phyloP scores from a whole-genome alignment of 495 filamentous ascomycete species.

The Viridothelium virens region DNA sequence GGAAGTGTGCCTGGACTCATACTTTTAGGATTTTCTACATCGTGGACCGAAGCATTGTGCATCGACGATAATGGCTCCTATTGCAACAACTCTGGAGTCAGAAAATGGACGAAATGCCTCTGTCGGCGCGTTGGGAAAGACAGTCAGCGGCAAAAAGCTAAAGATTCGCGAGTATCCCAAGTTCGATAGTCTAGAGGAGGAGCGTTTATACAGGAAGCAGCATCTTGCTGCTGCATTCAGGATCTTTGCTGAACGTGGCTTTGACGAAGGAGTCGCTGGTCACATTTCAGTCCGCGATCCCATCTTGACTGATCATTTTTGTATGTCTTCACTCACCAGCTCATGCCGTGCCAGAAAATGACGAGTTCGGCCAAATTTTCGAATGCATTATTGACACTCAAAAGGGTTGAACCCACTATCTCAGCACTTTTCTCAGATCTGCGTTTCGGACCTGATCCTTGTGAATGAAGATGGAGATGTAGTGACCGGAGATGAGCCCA shows the following conservation, averaged over 20 bases:
- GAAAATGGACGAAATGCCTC: constrained; percentile 19
- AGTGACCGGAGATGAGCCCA: constrained; percentile 44
- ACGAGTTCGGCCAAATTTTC: not conserved
- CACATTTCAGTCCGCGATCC: constrained; percentile 51
- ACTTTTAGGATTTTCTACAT: not conserved
- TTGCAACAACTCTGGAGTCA: constrained; percentile 11
- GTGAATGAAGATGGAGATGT: constrained; percentile 47
- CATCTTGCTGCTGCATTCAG: constrained; percentile 66
- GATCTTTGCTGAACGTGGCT: constrained; percentile 60
- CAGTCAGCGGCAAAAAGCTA: constrained; percentile 27
- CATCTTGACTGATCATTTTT: constrained; percentile 45
- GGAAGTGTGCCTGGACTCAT: not conserved
- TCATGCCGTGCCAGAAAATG: not conserved
- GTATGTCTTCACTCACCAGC: constrained; percentile 13
- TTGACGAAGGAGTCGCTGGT: constrained; percentile 62
- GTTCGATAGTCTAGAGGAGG: constrained; percentile 50
- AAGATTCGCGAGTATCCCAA: constrained; percentile 41
- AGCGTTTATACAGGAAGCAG: constrained; percentile 62
- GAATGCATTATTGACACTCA: not conserved
- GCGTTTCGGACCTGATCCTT: constrained; percentile 47
- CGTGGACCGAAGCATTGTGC: not conserved
- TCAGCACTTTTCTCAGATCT: constrained; percentile 50
- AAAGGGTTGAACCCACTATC: constrained; percentile 46
- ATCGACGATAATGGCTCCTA: constrained; percentile 13
- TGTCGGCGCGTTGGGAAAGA: constrained; percentile 30